These are phyloP conservation scores for Pleurotus tuoliensis DNA, from an alignment of 768 basidiomycete species.

Conservation along the genomic window DNA sequence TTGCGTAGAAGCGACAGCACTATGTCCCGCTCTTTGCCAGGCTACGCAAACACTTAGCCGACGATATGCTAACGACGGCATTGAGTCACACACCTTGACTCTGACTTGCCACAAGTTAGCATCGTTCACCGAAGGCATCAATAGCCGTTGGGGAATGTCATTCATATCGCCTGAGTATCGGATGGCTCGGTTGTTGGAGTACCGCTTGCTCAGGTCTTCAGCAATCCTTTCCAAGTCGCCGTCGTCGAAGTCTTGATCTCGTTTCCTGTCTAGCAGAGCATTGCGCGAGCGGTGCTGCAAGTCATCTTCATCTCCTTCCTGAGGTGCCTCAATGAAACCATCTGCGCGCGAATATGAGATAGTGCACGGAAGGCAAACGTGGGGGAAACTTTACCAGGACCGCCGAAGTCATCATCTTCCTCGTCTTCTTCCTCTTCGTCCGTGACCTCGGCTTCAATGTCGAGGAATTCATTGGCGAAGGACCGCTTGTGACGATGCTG, in stretches of 20 bases:
- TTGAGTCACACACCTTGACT: conserved; percentile 63
- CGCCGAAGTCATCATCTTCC: conserved; percentile 72
- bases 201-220: conserved; percentile 73
- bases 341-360: conserved; percentile 33
- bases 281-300: conserved; percentile 36
- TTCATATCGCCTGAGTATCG: conserved; percentile 91
- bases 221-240: conserved; percentile 84
- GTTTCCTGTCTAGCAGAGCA: conserved; percentile 60
- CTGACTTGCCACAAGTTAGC: conserved; percentile 94
- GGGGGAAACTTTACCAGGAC: conserved; percentile 34
- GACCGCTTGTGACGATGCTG: conserved; percentile 66
- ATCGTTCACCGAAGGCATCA: conserved; percentile 97
- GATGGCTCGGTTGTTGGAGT: conserved; percentile 54
- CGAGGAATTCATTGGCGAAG: conserved; percentile 79
- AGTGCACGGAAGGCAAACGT: neutral
- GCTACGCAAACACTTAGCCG: conserved; percentile 36
- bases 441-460: conserved; percentile 94
- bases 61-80: neutral
- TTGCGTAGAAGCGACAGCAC: conserved; percentile 95
- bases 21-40: conserved; percentile 89
- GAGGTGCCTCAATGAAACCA: conserved; percentile 66
- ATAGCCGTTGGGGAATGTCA: conserved; percentile 84
- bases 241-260: conserved; percentile 71
- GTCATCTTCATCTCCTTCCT: conserved; percentile 64
- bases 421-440: conserved; percentile 97